Base-by-base conservation (phyloP, 2,329 filamentous ascomycete species). In the Lachnellula willkommii region DNA sequence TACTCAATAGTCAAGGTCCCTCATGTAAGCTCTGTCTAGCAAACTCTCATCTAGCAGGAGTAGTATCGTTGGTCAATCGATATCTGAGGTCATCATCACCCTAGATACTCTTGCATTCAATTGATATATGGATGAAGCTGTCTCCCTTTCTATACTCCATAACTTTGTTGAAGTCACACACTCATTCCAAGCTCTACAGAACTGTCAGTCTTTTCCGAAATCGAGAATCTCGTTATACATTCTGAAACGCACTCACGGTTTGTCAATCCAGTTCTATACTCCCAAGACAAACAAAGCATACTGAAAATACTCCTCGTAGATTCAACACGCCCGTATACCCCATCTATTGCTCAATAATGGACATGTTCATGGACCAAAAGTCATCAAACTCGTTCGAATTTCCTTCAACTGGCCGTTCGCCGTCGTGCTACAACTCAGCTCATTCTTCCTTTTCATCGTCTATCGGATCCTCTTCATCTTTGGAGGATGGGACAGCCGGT, bases 11-110 rank as follows among this genome's bases (percentile, higher is more conserved):
- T 58, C 52, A 42, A 53, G 36, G 51, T 53, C 52, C 52, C 54
- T 49, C 54, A 48, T 36, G 65, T 65, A 58, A 65, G 64, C 54
- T 54, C 14, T 59, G 54, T 60, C 56, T 60, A 58, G 47, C 51
- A 35, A 60, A 50, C 45, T 53, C 46, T 55, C 55, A 57, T 58
- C 52, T 57, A 45, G 40, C 40, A 40, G 22, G 22, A n/a, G 22
- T 52, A 40, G 48, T 60, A 54, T 53, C 54, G 51, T 55, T 49
- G 40, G 49, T 52, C 47, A 36, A 55, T 52, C 56, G 50, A 35
- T 42, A 53, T 58, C 42, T 52, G 32, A 49, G 28, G 50, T 53
- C 28, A 32, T 53, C 9, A 28, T 46, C 17, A 51, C n/a, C 37
- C 46, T 48, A 17, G 26, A 46, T 20, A 47, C 42, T 40, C 36